phyloP scores from a whole-genome alignment of 2,329 filamentous ascomycete species.

The Colletotrichum eremochloae region DNA sequence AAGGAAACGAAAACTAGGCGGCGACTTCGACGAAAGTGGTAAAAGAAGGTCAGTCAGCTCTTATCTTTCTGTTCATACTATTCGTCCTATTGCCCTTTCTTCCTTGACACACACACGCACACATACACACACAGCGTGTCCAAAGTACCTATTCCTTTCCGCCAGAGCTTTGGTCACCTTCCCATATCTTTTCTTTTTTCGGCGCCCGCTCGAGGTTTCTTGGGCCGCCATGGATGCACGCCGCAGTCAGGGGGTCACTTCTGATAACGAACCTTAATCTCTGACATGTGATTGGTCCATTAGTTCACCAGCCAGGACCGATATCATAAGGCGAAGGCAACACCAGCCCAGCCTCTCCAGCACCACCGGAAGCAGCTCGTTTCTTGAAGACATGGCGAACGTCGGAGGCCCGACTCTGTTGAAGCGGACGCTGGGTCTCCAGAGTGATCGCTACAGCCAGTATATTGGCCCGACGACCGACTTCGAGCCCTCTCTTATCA shows the following conservation, averaged over 20 bases:
- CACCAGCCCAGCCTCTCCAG: constrained; percentile 72
- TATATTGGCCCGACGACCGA: constrained; percentile 88
- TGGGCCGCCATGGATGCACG: constrained; percentile 32
- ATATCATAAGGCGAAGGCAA: constrained; percentile 66
- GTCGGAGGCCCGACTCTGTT: constrained; percentile 75
- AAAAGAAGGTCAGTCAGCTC: constrained; percentile 76
- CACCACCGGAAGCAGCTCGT: constrained; percentile 71
- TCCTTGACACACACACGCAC: not conserved
- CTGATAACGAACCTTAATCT: constrained; percentile 45
- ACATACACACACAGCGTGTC: not conserved
- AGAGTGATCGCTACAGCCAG: constrained; percentile 83
- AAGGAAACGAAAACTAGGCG: constrained; percentile 83
- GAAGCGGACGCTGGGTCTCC: constrained; percentile 80
- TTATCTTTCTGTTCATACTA: constrained; percentile 11
- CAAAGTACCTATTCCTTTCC: not conserved
- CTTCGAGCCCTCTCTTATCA: constrained; percentile 86
- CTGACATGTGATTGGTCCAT: constrained; percentile 65
- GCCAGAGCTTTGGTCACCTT: not conserved
- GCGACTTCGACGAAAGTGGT: constrained; percentile 70
- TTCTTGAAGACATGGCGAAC: constrained; percentile 79
- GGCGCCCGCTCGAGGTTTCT: constrained; percentile 34
- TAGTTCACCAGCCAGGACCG: constrained; percentile 70
- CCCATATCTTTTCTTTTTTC: constrained; percentile 33
- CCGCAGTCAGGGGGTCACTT: constrained; percentile 30
- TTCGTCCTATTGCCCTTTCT: constrained; percentile 6